Evolutionary conservation across 2,329 filamentous ascomycete genomes (phyloP).

Genomic region (Lasiodiplodia sp.): DNA sequence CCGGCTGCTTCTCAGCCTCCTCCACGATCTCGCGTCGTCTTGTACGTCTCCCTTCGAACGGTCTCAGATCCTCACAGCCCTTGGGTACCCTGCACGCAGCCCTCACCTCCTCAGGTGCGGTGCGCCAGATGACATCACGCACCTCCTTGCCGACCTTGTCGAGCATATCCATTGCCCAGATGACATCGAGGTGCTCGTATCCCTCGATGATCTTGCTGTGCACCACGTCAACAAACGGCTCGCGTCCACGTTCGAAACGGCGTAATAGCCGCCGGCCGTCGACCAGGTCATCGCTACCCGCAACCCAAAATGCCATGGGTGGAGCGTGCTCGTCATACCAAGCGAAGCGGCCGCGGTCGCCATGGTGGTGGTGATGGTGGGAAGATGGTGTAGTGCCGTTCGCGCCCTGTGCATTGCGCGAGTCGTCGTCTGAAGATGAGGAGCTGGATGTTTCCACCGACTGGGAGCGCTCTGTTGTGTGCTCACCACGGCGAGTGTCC

Average conservation of each 20-base stretch:
- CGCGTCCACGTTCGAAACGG: constrained; percentile 76
- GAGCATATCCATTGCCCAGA: constrained; percentile 91
- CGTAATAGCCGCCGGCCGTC: constrained; percentile 78
- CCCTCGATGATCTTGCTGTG: constrained; percentile 83
- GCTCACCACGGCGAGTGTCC: constrained; percentile 4
- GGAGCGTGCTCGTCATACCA: constrained; percentile 86
- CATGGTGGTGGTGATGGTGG: constrained; percentile 46
- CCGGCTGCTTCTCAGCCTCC: constrained; percentile 30
- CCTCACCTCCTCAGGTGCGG: constrained; percentile 63
- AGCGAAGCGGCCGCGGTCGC: constrained; percentile 57
- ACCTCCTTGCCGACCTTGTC: constrained; percentile 84
- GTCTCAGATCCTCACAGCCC: constrained; percentile 63
- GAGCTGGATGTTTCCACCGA: neutral
- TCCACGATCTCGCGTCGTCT: neutral
- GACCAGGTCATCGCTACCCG: constrained; percentile 82
- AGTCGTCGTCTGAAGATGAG: neutral
- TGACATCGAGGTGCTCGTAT: constrained; percentile 92
- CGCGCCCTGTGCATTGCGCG: neutral
- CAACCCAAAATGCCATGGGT: constrained; percentile 88
- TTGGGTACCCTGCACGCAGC: constrained; percentile 68
- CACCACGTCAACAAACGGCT: constrained; percentile 82
- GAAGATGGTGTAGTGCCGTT: neutral
- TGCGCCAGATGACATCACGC: constrained; percentile 84
- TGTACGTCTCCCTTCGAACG: constrained; percentile 33
- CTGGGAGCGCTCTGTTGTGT: constrained; percentile 12